Conservation (phyloP, 306 rosid genomes). For the Urtica urens region DNA sequence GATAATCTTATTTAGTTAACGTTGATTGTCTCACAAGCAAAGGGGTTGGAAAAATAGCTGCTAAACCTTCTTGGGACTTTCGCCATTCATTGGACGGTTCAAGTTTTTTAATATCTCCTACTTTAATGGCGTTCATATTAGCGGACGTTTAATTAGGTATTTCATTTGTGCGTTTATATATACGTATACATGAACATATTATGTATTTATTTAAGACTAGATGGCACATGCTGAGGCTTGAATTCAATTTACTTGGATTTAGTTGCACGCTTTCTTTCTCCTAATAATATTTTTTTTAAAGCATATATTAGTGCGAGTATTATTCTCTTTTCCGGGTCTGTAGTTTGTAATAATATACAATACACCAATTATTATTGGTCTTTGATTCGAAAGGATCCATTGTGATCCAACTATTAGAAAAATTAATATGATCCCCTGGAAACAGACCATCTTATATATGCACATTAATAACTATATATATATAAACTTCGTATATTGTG, state of each 20-base stretch:
- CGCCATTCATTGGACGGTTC: conserved; percentile 43
- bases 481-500: no score
- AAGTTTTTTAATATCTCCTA: neutral
- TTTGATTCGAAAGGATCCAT: no score
- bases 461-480: no score
- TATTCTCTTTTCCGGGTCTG: conserved; percentile 16
- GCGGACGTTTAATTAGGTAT: neutral
- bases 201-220: no score
- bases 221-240: conserved; percentile 7
- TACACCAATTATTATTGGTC: no score
- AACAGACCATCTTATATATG: no score
- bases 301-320: neutral
- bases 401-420: no score
- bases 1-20: conserved; percentile 25
- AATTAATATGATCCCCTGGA: no score
- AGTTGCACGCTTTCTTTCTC: conserved; percentile 38
- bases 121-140: neutral
- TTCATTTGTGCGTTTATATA: no score
- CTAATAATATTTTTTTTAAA: conserved; percentile 27
- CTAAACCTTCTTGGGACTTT: conserved; percentile 57
- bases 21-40: conserved; percentile 62
- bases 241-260: conserved; percentile 25
- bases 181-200: no score
- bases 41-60: conserved; percentile 45
- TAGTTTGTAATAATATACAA: no score